Base-by-base conservation (phyloP, 2,329 filamentous ascomycete species). In the Ophiostoma novo-ulmi region DNA sequence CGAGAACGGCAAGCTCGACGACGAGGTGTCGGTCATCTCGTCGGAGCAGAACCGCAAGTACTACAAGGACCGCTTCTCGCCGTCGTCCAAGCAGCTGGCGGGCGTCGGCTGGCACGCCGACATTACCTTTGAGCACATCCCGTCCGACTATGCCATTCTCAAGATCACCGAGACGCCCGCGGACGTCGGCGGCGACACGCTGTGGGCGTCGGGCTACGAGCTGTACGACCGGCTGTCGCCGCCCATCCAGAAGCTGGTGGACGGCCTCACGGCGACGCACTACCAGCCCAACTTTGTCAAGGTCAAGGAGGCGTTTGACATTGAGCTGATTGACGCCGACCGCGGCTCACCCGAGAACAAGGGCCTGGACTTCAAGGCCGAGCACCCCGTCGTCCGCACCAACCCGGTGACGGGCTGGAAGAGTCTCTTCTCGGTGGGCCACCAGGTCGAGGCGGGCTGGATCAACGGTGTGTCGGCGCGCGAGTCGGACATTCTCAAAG, bases 141-240 rank as follows among this genome's bases (percentile, higher is more conserved):
- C 52, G 52, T 58, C 52, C n/a, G 52, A 58, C 52, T 58, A 58
- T 72, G 80, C 82, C 7, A 79, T 82, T 35, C 76, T 84, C 35
- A 79, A 82, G 55, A 77, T 84, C 69, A 79, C 80, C 0, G 76
- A 82, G 75, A 78, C 80, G 14, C 82, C 82, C 0, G 75, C 75
- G 67, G 78, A 79, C n/a, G 80, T 78, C 20, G 82, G 82, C 65
- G 81, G 81, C 77, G 81, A 82, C 70, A 83, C 89, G 0, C 82
- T 91, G 13, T 91, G 88, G 87, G 88, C 88, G 0, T 88, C 86
- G 0, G 87, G 87, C 0, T 90, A 90, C 75, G 88, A 91, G 74
- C 78, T 89, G 20, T 91, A 81, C 72, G 81, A 81, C 74, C 79
- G 80, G n/a, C 72, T 78, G 48, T 76, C 75, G 65, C 73, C 73